A percentile compares a stretch with the other conserved stretches of the same genome.
Conservation (phyloP, 306 rosid genomes). For the Malus orientalis region DNA sequence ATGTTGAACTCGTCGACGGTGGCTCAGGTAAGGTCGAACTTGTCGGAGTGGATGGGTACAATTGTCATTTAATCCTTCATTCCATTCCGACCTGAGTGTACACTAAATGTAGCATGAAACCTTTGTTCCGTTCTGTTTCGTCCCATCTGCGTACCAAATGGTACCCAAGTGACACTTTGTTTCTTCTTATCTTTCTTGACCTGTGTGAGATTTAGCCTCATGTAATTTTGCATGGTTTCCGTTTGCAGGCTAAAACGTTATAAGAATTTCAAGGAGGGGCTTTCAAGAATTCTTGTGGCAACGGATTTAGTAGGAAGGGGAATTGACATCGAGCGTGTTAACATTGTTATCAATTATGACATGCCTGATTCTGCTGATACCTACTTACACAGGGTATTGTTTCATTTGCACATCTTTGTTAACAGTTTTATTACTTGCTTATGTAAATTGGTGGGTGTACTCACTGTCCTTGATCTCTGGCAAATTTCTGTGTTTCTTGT, state of each 20-base stretch:
- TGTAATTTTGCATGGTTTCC: background rate
- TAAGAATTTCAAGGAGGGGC: constrained; percentile 75
- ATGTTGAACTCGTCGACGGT: too few species aligned
- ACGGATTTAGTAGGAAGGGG: constrained; percentile 83
- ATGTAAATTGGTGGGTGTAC: background rate
- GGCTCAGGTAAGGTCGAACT: too few species aligned
- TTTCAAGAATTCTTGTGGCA: constrained; percentile 71
- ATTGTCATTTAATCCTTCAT: too few species aligned
- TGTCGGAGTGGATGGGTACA: too few species aligned
- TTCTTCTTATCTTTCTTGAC: background rate
- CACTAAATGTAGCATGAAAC: too few species aligned
- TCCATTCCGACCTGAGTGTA: too few species aligned
- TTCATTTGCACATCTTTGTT: background rate
- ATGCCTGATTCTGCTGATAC: constrained; percentile 76
- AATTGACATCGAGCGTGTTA: constrained; percentile 78
- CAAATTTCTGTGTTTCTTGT: background rate
- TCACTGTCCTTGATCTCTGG: background rate
- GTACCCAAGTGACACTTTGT: background rate
- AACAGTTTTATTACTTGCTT: background rate
- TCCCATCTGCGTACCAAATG: too few species aligned
- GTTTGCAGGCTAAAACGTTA: constrained; percentile 60
- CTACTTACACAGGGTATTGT: constrained; percentile 63
- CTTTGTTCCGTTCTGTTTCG: too few species aligned
- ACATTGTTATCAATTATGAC: constrained; percentile 74
- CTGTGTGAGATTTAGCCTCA: background rate